phyloP scores from a whole-genome alignment of 75 land plant genomes.

The Cupressus sempervirens region DNA sequence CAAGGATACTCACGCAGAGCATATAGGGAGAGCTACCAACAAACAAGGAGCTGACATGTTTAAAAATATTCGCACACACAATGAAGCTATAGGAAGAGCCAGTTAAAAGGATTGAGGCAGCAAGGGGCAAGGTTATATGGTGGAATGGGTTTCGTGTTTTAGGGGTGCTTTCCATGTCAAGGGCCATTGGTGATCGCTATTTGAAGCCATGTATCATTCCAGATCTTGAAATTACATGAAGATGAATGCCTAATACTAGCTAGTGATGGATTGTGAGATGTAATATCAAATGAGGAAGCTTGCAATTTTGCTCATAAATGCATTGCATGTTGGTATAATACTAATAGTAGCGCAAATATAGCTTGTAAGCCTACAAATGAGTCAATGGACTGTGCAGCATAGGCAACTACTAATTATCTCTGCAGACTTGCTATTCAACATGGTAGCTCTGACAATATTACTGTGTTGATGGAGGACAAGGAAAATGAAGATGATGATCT shows the following conservation, averaged over 20 bases:
- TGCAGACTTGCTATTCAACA: slow-evolving; percentile 36
- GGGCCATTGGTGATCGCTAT: slow-evolving; percentile 81
- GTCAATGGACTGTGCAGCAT: slow-evolving; percentile 24
- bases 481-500: too few species aligned
- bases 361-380: slow-evolving; percentile 13
- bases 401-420: slow-evolving; percentile 45
- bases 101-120: slow-evolving; percentile 83
- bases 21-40: too few species aligned
- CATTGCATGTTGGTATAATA: slow-evolving; percentile 38
- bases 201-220: slow-evolving; percentile 74
- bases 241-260: slow-evolving; percentile 82
- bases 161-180: slow-evolving; percentile 87
- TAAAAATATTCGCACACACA: too few species aligned
- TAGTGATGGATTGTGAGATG: slow-evolving; percentile 89
- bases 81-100: too few species aligned
- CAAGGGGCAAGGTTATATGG: slow-evolving; percentile 68
- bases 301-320: slow-evolving; percentile 57
- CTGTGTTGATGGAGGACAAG: slow-evolving; percentile 59
- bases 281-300: slow-evolving; percentile 61
- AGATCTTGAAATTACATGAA: slow-evolving; percentile 72
- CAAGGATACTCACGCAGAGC: too few species aligned
- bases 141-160: slow-evolving; percentile 85
- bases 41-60: too few species aligned
- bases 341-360: not conserved
- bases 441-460: slow-evolving; percentile 64